Conservation (phyloP, 2,329 filamentous ascomycete species). For the Calonectria ilicicola region DNA sequence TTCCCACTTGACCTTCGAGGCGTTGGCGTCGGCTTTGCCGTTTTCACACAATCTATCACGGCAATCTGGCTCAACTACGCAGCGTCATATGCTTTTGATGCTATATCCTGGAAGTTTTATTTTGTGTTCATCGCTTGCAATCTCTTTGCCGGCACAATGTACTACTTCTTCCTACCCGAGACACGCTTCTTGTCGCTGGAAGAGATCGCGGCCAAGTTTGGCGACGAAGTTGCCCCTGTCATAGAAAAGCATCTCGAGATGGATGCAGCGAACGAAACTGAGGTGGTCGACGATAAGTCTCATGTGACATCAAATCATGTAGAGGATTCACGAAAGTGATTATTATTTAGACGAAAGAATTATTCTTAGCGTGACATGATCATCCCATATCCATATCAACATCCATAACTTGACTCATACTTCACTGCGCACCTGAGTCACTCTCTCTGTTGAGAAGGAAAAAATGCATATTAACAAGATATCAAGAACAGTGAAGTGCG, state of each 20-base stretch:
- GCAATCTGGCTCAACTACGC: slow-evolving; percentile 46
- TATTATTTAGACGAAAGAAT: background rate
- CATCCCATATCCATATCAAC: background rate
- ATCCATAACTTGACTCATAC: background rate
- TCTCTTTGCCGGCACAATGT: slow-evolving; percentile 44
- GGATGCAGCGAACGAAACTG: background rate
- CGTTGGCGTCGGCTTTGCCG: slow-evolving; percentile 40
- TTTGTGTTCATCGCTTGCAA: slow-evolving; percentile 49
- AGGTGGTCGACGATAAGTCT: background rate
- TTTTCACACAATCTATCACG: slow-evolving; percentile 45
- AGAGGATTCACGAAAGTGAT: background rate
- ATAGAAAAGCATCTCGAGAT: slow-evolving; percentile 14
- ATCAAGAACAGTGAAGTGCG: no score
- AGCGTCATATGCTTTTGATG: slow-evolving; percentile 44
- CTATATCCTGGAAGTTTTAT: slow-evolving; percentile 47
- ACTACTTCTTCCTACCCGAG: slow-evolving; percentile 49
- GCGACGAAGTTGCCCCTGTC: slow-evolving; percentile 39
- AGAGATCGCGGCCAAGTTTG: slow-evolving; percentile 48
- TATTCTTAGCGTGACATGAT: background rate
- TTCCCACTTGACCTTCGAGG: slow-evolving; percentile 44
- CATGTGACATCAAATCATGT: background rate
- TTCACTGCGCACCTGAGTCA: no score
- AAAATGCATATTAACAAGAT: no score
- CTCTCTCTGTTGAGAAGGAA: no score
- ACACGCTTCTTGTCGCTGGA: slow-evolving; percentile 48